Evolutionary conservation across 257 asterid species (phyloP).

Genomic region (Craterostigma plantagineum): DNA sequence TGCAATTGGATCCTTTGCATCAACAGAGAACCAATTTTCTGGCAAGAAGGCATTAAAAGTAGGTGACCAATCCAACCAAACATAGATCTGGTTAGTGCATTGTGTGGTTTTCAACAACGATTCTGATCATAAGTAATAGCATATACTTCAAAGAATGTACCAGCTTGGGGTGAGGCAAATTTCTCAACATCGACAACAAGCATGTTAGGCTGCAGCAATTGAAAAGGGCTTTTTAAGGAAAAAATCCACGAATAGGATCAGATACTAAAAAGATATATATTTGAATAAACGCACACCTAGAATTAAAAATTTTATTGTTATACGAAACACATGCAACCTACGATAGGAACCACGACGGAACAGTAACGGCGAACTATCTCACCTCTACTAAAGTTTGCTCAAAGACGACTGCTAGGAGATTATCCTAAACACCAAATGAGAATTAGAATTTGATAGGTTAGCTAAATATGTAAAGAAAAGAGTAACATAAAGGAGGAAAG

Average conservation of each 20-base stretch:
- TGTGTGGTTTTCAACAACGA: background rate
- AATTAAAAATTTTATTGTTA: too few species aligned
- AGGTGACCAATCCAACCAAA: constrained; percentile 2
- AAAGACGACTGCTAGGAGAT: constrained; percentile 67
- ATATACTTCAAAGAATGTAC: too few species aligned
- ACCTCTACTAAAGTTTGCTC: constrained; percentile 99
- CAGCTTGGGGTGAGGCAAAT: constrained; percentile 59
- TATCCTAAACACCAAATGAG: constrained; percentile 39
- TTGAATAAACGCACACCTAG: too few species aligned
- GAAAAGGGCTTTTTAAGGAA: constrained; percentile 4
- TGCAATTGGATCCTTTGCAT: constrained; percentile 39
- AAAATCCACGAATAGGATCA: background rate
- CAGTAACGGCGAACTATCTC: constrained; percentile 10
- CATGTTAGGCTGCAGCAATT: constrained; percentile 89
- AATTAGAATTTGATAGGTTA: background rate
- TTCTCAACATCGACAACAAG: constrained; percentile 96
- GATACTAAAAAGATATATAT: too few species aligned
- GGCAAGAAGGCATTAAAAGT: constrained; percentile 1
- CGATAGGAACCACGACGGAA: background rate
- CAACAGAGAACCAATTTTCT: constrained; percentile 35
- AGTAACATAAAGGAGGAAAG: constrained; percentile 1
- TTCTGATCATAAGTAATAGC: too few species aligned
- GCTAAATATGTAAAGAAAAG: constrained; percentile 2
- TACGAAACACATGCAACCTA: background rate
- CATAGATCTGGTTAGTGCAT: too few species aligned